Evolutionary conservation across 306 rosid species (phyloP), one percentile per base, ranked within the genome.

Genomic region (Fagus sylvatica): DNA sequence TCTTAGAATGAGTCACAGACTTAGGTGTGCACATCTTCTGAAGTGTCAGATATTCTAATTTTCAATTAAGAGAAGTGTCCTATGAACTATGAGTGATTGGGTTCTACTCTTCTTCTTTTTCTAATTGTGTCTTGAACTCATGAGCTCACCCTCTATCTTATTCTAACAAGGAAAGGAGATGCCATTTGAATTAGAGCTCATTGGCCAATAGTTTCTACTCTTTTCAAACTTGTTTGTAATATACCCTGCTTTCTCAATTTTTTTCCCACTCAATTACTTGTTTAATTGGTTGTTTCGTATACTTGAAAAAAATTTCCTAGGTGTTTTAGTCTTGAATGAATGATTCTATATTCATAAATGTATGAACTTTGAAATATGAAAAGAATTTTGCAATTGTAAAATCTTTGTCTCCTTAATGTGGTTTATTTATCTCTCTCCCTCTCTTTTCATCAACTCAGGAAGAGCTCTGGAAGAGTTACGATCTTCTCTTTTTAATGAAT

Each of bases 391-490:
- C 57, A 33, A 46, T 32, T 34, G 10, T 39, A 56, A 71, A 39
- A 75, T 71, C 55, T 51, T 73, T 11, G 46, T 22, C 64, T 74
- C 53, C 19, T 36, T 73, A 59, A 72, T 54, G 12, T 76, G 16
- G 13, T 51, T 57, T 48, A 48, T 13, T 75, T 64, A 53, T 69
- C 76, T 72, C 2, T 22, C 5, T 61, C 48, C 39, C 32, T 39
- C 68, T 28, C 71, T 61, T 53, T 34, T 60, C 37, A 42, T 81
- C 36, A 72, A 77, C 71, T 64, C 86, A 93, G 96, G 92, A 42
- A 90, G 76, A 82, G 88, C 97, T 16, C 79, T 90, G 22, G 97
- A 93, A 80, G 89, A 93, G 49, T 71, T 90, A 80, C 77, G 96
- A 80, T 79, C 91, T 12, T 77, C 88, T 40, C 81, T 93, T 13